These are phyloP conservation scores for Coprinopsis cinerea DNA, from an alignment of 768 basidiomycete genomes.

Conservation along the genomic window DNA sequence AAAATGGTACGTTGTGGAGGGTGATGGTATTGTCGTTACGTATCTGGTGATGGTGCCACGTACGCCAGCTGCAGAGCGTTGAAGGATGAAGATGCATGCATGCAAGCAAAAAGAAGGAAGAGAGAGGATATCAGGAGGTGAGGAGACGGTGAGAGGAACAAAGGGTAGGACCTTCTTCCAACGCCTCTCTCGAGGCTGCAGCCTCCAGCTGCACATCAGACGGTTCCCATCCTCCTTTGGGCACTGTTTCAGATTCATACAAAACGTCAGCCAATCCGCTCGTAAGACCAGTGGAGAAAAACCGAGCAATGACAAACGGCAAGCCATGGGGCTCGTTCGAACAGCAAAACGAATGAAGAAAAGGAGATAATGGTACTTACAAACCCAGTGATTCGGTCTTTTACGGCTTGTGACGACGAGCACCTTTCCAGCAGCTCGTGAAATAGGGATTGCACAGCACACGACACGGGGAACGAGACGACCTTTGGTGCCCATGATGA, in stretches of 20 bases:
- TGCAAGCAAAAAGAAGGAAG: constrained; percentile 24
- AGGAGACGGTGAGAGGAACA: constrained; percentile 68
- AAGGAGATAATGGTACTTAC: constrained; percentile 49
- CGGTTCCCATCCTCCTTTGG: constrained; percentile 90
- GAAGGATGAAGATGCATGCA: constrained; percentile 22
- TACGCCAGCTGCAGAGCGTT: constrained; percentile 68
- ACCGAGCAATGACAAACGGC: constrained; percentile 5
- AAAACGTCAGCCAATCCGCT: constrained; percentile 10
- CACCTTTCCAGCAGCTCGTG: constrained; percentile 66
- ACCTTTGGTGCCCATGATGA: constrained; percentile 59
- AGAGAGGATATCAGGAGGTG: constrained; percentile 60
- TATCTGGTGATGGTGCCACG: constrained; percentile 82
- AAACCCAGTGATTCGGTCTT: constrained; percentile 76
- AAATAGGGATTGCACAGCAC: constrained; percentile 86
- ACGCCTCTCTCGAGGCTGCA: constrained; percentile 87
- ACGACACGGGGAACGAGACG: constrained; percentile 78
- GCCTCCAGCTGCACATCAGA: constrained; percentile 77
- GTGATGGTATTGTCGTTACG: constrained; percentile 75
- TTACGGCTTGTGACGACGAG: constrained; percentile 84
- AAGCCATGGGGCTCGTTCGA: neutral
- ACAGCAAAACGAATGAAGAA: neutral
- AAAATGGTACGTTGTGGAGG: constrained; percentile 82
- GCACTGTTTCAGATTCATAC: constrained; percentile 43
- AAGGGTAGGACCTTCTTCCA: constrained; percentile 94
- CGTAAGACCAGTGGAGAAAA: constrained; percentile 7